phyloP scores from a whole-genome alignment of 2,329 filamentous ascomycete species.

The Cladosporium sp. region DNA sequence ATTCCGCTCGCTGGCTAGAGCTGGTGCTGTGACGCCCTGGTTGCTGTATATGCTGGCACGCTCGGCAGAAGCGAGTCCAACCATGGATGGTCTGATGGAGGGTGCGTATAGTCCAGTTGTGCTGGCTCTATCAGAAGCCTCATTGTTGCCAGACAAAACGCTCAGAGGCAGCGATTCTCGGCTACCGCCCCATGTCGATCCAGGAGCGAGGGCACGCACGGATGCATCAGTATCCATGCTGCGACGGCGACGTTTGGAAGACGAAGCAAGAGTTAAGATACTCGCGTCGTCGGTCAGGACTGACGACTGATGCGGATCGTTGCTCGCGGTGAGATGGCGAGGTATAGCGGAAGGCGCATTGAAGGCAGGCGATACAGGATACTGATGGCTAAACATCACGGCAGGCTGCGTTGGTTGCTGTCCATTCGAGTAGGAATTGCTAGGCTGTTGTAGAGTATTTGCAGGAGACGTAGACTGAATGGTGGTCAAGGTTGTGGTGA shows the following conservation, averaged over 20 bases:
- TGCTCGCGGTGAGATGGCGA: slow-evolving; percentile 61
- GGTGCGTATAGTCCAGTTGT: slow-evolving; percentile 39
- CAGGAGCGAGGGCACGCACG: slow-evolving; percentile 79
- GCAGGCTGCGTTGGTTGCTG: slow-evolving; percentile 20
- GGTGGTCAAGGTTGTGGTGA: slow-evolving; percentile 81
- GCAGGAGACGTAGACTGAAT: slow-evolving; percentile 73
- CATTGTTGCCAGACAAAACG: slow-evolving; percentile 71
- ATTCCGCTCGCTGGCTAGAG: slow-evolving; percentile 72
- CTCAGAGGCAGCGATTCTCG: slow-evolving; percentile 77
- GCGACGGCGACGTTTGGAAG: slow-evolving; percentile 73
- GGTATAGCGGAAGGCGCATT: slow-evolving; percentile 71
- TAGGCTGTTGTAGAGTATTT: slow-evolving; percentile 41
- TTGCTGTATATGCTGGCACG: slow-evolving; percentile 72
- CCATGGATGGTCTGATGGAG: slow-evolving; percentile 51
- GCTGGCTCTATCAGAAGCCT: slow-evolving; percentile 44
- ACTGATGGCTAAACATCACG: slow-evolving; percentile 60
- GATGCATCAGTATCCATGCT: slow-evolving; percentile 86
- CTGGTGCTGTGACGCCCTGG: slow-evolving; percentile 51
- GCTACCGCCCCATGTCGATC: slow-evolving; percentile 77
- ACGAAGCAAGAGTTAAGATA: slow-evolving; percentile 80
- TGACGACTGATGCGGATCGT: slow-evolving; percentile 70
- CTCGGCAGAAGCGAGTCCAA: slow-evolving; percentile 60
- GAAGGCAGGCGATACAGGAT: slow-evolving; percentile 49
- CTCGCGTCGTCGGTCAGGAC: slow-evolving; percentile 82
- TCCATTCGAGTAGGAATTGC: slow-evolving; percentile 12